A percentile compares a stretch with the other conserved stretches of the same genome.
phyloP scores from a whole-genome alignment of 345 rosid species.

The Aquilaria malaccensis region DNA sequence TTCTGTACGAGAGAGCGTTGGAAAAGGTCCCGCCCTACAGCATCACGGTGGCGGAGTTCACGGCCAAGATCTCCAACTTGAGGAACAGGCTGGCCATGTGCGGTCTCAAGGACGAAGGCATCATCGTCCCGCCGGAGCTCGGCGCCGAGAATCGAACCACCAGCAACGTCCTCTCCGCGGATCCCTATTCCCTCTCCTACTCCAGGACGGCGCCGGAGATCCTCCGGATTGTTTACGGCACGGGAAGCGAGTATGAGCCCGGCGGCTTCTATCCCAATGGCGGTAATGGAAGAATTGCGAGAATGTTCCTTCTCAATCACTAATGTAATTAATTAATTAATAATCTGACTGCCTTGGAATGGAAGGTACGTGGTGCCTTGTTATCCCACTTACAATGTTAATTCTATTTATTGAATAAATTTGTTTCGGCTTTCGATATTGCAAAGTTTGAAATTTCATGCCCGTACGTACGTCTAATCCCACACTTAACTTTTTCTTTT shows the following conservation, averaged over 20 bases:
- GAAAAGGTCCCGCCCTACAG: constrained; percentile 28
- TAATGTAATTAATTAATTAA: no score
- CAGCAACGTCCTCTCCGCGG: constrained; percentile 32
- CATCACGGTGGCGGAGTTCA: constrained; percentile 36
- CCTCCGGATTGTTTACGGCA: constrained; percentile 27
- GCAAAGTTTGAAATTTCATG: no score
- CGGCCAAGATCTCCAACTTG: constrained; percentile 21
- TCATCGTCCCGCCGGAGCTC: constrained; percentile 23
- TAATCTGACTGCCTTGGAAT: no score
- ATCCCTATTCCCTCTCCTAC: constrained; percentile 23
- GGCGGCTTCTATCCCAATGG: constrained; percentile 41
- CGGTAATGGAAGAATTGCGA: constrained; percentile 37
- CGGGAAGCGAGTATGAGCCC: constrained; percentile 18
- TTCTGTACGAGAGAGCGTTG: constrained; percentile 28
- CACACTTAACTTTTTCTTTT: no score
- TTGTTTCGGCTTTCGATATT: no score
- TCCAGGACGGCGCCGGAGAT: constrained; percentile 32
- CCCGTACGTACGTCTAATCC: no score
- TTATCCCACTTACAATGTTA: no score
- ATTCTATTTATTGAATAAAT: no score
- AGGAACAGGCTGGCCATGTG: constrained; percentile 31
- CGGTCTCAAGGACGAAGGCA: constrained; percentile 44
- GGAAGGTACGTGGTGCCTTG: no score
- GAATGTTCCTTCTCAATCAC: not conserved
- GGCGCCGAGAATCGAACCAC: constrained; percentile 35